Evolutionary conservation across 352 stramenopile species (phyloP).

Genomic region (Phytophthora melonis): DNA sequence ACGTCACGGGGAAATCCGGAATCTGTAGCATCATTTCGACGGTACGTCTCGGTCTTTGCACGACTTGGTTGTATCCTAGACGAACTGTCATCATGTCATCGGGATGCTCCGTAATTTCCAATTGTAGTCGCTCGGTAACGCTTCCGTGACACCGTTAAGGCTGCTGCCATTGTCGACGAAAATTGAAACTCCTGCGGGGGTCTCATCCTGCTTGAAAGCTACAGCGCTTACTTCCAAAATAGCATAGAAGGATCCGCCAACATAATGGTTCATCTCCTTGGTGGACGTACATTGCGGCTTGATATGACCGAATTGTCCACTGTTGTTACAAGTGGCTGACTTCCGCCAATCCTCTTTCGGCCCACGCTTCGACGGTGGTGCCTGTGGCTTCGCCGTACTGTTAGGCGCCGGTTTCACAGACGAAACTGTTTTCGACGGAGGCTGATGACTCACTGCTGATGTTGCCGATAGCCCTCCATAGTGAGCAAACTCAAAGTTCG

Average conservation of each 20-base stretch:
- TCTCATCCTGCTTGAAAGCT: conserved; percentile 2
- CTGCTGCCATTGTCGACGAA: conserved; percentile 17
- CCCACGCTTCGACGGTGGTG: background rate
- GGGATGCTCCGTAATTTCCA: conserved; percentile 3
- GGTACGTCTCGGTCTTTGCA: conserved; percentile 4
- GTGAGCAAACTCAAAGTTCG: no score
- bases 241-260: background rate
- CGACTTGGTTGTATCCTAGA: conserved; percentile 5
- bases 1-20: conserved; percentile 4
- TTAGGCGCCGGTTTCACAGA: no score
- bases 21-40: conserved; percentile 9
- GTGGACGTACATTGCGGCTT: background rate
- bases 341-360: conserved; percentile 2
- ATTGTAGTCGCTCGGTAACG: background rate
- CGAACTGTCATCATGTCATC: conserved; percentile 8
- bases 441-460: no score
- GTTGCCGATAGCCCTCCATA: no score
- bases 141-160: conserved; percentile 6
- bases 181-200: background rate
- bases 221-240: conserved; percentile 11
- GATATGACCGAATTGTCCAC: conserved; percentile 13
- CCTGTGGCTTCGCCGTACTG: background rate
- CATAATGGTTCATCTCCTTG: conserved; percentile 11
- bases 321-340: conserved; percentile 6
- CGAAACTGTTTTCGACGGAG: no score